Evolutionary conservation across 2,329 filamentous ascomycete genomes (phyloP), one percentile per base, ranked within the genome.

Genomic region (Botryotinia globosa): DNA sequence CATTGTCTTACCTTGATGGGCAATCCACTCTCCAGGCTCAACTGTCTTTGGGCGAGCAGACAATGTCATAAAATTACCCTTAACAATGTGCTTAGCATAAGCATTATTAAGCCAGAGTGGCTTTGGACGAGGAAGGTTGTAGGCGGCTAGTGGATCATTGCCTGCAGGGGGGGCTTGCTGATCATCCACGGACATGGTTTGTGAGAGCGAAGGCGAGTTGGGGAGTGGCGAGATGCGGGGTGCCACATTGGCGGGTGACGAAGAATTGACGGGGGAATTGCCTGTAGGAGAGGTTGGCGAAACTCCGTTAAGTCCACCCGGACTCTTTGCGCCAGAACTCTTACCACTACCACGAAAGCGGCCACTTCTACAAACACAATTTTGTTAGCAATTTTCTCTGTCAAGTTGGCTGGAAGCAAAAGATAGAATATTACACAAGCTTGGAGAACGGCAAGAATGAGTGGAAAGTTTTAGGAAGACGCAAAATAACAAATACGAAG

Each of bases 11-110:
- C 95, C 91, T 86, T 98, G 95, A 82, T 98, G 94, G 75, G 94
- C 94, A 78, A 98, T 88, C 95, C 95, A 98, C 83, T 98, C 95
- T 77, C 94, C 95, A 81, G 94, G 90, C 80, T 98, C 95, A 63
- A 98, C 93, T 72, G 96, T 94, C 85, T 95, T 94, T 34, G 95
- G 95, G 80, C 94, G 92, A 67, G 94, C 94, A 79, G 94, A 97
- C 74, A 98, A 84, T 18, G 95, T 98, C 91, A 97, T 94, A 81
- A 98, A 98, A 84, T 98, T 98, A 74, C 95, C 95, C 85, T 95
- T 97, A 80, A 98, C 94, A 76, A 97, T 97, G 80, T 97, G 90
- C 81, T 91, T 92, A 71, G 92, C 91, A 80, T 93, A 92, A 74
- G 89, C 84, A 72, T 91, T 87, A 79, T 92, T 91, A 79, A 94